A percentile compares a stretch with the other conserved stretches of the same genome.
Evolutionary conservation across 164 flowering plant genomes (phyloP).

Genomic region (Aristolochia contorta): DNA sequence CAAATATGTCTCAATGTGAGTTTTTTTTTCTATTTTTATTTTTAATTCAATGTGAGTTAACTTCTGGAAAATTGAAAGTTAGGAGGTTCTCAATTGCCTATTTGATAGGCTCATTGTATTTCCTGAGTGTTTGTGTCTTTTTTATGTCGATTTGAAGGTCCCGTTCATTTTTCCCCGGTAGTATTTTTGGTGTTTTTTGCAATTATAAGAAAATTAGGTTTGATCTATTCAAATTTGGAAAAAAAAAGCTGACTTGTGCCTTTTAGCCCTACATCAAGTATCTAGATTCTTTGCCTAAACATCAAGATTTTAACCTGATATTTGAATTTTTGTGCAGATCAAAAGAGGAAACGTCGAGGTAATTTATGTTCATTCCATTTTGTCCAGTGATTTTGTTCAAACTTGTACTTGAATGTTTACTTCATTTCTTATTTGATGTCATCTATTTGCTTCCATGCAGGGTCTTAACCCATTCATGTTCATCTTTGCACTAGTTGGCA

Average conservation of each 20-base stretch:
- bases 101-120: not conserved
- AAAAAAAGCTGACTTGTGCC: too few species aligned
- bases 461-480: constrained; percentile 76
- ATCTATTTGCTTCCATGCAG: not conserved
- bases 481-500: constrained; percentile 69
- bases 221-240: too few species aligned
- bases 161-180: not conserved
- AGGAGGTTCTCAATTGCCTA: not conserved
- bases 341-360: constrained; percentile 73
- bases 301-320: not conserved
- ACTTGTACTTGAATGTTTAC: not conserved
- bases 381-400: not conserved
- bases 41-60: not conserved
- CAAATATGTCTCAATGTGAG: constrained; percentile 79
- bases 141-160: not conserved
- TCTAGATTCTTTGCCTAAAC: not conserved
- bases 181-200: not conserved
- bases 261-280: not conserved
- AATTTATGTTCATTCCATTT: constrained; percentile 2
- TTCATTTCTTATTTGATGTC: not conserved
- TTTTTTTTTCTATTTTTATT: not conserved
- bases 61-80: not conserved
- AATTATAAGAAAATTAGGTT: not conserved
- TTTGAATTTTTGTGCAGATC: constrained; percentile 39
- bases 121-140: not conserved